Conservation (phyloP, 108 stramenopile species). For the Cyclotella baltica region DNA sequence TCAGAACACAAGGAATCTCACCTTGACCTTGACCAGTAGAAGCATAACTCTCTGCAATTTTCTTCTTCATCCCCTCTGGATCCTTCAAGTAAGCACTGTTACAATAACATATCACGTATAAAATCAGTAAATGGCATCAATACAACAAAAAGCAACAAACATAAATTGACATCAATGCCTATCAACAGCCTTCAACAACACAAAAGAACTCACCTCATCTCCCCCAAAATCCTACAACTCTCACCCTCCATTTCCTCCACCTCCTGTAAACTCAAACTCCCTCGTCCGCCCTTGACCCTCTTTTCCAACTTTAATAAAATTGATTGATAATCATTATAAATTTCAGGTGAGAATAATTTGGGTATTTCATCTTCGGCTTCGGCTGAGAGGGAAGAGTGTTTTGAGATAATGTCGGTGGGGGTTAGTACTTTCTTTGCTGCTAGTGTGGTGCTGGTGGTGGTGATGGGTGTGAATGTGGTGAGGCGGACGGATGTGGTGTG, state of each 20-base stretch:
- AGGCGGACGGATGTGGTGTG: not conserved
- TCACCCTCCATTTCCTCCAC: constrained; percentile 53
- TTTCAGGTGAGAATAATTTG: constrained; percentile 64
- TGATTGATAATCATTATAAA: constrained; percentile 70
- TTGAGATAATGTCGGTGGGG: not conserved
- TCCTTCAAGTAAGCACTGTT: constrained; percentile 43
- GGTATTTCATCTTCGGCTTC: constrained; percentile 53
- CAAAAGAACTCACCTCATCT: constrained; percentile 59
- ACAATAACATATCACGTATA: not conserved
- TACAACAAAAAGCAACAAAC: too few relatives aligned
- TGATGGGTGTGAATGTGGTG: not conserved
- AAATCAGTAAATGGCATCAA: not conserved
- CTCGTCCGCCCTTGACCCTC: constrained; percentile 67
- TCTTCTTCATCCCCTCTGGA: constrained; percentile 27
- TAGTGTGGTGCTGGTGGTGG: not conserved
- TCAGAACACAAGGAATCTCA: not conserved
- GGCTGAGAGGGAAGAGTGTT: not conserved
- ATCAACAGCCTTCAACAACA: not conserved
- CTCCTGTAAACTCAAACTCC: constrained; percentile 56
- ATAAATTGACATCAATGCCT: too few relatives aligned
- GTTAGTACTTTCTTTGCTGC: constrained; percentile 6
- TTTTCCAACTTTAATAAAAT: constrained; percentile 65
- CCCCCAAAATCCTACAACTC: constrained; percentile 55
- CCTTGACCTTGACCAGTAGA: not conserved
- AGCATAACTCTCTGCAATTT: constrained; percentile 23